Conservation (phyloP, 129 eudicot species). For the Scalesia atractyloides region DNA sequence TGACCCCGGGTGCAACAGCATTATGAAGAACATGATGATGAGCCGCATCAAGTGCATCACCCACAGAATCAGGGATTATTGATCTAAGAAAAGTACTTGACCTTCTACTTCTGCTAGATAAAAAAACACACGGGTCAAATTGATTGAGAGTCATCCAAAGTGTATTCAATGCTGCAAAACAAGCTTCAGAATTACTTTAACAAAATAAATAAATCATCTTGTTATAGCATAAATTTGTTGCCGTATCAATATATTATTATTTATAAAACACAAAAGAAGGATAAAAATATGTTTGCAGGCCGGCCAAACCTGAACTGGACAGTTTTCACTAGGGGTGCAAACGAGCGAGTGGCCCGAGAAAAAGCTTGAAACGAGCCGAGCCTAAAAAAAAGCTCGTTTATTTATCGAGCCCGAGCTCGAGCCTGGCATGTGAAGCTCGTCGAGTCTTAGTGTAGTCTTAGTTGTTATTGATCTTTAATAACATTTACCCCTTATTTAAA, state of each 20-base stretch:
- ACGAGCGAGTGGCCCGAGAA: too few relatives aligned
- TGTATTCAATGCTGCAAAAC: background rate
- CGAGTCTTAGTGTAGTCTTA: too few relatives aligned
- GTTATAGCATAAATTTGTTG: background rate
- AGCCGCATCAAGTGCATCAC: conserved; percentile 76
- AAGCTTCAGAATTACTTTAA: background rate
- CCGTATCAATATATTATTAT: background rate
- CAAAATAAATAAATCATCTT: background rate
- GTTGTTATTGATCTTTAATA: too few relatives aligned
- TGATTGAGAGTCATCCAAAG: background rate
- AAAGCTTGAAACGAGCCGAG: too few relatives aligned
- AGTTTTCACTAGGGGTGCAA: background rate
- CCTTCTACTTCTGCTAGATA: conserved; percentile 58
- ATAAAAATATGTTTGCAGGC: background rate
- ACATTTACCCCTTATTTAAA: too few relatives aligned
- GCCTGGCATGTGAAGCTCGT: too few relatives aligned
- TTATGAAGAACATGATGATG: conserved; percentile 87
- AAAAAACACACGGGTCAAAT: background rate
- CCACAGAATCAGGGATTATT: conserved; percentile 70
- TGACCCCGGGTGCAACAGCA: conserved; percentile 79
- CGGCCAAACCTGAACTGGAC: background rate
- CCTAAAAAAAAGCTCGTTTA: too few relatives aligned
- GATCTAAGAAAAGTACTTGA: conserved; percentile 71
- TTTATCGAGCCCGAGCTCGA: too few relatives aligned
- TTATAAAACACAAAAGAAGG: background rate